Percentiles rank a stretch among this genome's conserved stretches.
These are phyloP conservation scores for Lithocarpus polystachyus DNA, from an alignment of 306 rosid species.

Conservation along the genomic window DNA sequence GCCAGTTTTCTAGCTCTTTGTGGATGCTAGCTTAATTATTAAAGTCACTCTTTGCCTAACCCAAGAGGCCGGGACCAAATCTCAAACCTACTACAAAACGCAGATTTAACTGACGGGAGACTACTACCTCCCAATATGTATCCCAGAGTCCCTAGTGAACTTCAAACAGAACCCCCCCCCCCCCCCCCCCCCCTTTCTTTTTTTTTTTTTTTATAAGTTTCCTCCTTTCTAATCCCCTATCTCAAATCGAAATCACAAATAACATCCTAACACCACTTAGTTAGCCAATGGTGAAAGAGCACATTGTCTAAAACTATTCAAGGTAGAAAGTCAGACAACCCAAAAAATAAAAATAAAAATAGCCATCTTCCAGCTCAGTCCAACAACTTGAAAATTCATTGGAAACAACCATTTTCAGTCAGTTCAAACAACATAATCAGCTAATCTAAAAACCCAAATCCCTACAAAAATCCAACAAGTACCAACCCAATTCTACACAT, in stretches of 20 bases:
- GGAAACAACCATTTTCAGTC: constrained; percentile 4
- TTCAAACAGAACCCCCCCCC: not conserved
- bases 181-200: not conserved
- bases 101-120: not conserved
- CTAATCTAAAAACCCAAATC: not conserved
- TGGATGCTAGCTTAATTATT: not conserved
- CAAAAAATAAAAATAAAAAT: not conserved
- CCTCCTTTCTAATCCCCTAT: not conserved
- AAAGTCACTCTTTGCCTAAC: not conserved
- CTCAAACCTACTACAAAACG: not conserved
- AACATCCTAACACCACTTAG: not conserved
- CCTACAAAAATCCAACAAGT: not conserved
- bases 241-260: constrained; percentile 4
- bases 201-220: not conserved
- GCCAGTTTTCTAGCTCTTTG: constrained; percentile 8
- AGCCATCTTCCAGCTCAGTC: constrained; percentile 7
- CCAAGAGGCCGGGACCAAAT: not conserved
- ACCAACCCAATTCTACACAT: not conserved
- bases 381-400: not conserved
- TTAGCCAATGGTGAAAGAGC: not conserved
- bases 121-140: not conserved
- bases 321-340: not conserved
- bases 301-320: not conserved
- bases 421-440: not conserved
- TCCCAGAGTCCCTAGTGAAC: not conserved